Evolutionary conservation across 1,284 basidiomycete species (phyloP).

Genomic region (Rhodotorula sp.): DNA sequence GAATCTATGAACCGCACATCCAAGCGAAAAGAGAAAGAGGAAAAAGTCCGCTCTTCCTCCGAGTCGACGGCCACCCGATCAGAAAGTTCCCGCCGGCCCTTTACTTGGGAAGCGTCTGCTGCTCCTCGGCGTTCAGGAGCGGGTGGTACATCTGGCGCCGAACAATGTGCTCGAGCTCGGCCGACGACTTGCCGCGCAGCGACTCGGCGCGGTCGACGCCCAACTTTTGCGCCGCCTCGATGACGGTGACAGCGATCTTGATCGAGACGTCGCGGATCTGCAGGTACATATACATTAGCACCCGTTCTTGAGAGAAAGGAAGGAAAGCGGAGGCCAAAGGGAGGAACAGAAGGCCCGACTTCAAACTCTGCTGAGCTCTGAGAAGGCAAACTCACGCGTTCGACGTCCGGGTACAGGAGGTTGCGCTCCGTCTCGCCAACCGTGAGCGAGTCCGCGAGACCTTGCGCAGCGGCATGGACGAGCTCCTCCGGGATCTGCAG

Average conservation of each 20-base stretch:
- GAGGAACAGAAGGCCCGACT: no score
- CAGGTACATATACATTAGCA: no score
- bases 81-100: no score
- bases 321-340: neutral
- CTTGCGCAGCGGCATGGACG: constrained; percentile 60
- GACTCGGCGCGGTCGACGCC: constrained; percentile 39
- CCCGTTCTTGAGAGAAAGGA: constrained; percentile 51
- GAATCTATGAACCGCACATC: no score
- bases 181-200: constrained; percentile 61
- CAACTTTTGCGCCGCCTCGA: constrained; percentile 66
- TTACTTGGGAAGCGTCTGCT: neutral
- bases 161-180: constrained; percentile 51
- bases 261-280: constrained; percentile 76
- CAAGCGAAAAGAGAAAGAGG: no score
- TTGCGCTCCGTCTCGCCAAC: constrained; percentile 58
- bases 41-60: no score
- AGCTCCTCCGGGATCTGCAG: constrained; percentile 49
- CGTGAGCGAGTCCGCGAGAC: constrained; percentile 73
- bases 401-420: constrained; percentile 45
- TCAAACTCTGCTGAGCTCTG: constrained; percentile 49
- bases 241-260: constrained; percentile 68
- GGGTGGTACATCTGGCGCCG: constrained; percentile 44
- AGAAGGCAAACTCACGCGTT: constrained; percentile 65
- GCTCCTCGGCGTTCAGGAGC: neutral
- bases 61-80: no score